Conservation (phyloP, 495 filamentous ascomycete species). For the Penicillium silybi region DNA sequence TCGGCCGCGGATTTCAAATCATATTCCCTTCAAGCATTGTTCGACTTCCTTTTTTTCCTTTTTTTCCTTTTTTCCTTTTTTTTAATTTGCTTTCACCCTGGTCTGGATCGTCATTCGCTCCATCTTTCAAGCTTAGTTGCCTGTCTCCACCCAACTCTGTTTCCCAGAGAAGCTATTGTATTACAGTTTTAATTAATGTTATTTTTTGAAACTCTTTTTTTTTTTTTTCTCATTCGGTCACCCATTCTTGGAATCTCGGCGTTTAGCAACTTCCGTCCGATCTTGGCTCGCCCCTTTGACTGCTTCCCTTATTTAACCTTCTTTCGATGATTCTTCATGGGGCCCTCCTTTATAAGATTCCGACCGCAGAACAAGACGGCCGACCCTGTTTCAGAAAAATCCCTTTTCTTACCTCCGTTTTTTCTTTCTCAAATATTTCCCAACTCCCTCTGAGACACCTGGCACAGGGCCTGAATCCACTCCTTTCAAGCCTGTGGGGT, state of each 20-base stretch:
- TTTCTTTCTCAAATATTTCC: not conserved
- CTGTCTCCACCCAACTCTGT: slow-evolving; percentile 23
- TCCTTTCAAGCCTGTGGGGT: slow-evolving; percentile 22
- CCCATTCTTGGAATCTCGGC: slow-evolving; percentile 24
- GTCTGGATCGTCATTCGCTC: slow-evolving; percentile 19
- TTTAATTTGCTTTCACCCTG: slow-evolving; percentile 2
- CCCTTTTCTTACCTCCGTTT: not conserved
- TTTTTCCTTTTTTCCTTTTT: slow-evolving; percentile 5
- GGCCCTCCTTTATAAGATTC: slow-evolving; percentile 8
- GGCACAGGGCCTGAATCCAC: slow-evolving; percentile 13
- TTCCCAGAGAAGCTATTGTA: slow-evolving; percentile 16
- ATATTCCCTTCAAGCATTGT: not conserved
- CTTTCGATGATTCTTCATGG: slow-evolving; percentile 22
- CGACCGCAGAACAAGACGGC: slow-evolving; percentile 7
- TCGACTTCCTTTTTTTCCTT: not conserved
- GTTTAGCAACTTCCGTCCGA: slow-evolving; percentile 28
- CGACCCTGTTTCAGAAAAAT: not conserved
- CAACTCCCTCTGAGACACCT: slow-evolving; percentile 13
- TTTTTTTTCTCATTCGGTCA: slow-evolving; percentile 5
- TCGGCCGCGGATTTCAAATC: slow-evolving; percentile 15
- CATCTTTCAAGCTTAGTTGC: slow-evolving; percentile 21
- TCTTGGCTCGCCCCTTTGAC: slow-evolving; percentile 18
- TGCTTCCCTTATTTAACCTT: slow-evolving; percentile 33
- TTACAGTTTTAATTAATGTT: slow-evolving; percentile 8
- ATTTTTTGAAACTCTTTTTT: slow-evolving; percentile 7